Conservation (phyloP, 768 basidiomycete species). For the Zangia roseola region DNA sequence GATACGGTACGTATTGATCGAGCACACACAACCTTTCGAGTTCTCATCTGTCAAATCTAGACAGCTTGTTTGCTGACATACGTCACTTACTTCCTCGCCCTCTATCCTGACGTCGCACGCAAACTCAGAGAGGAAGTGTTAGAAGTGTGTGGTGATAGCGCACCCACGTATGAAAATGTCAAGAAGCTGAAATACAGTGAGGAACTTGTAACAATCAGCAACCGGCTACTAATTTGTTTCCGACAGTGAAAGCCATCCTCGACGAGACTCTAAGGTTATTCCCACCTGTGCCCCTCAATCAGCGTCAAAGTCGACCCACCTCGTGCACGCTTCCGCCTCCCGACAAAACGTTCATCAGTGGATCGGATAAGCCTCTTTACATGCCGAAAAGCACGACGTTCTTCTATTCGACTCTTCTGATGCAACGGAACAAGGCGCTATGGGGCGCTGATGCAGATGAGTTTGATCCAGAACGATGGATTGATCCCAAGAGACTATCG, state of each 20-base stretch:
- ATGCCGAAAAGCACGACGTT: constrained; percentile 59
- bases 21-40: background rate
- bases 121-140: constrained; percentile 62
- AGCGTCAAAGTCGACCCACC: constrained; percentile 52
- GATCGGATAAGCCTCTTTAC: constrained; percentile 45
- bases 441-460: constrained; percentile 77
- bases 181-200: constrained; percentile 65
- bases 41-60: constrained; percentile 32
- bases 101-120: constrained; percentile 54
- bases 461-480: constrained; percentile 82
- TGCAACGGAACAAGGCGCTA: constrained; percentile 61
- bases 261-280: constrained; percentile 78
- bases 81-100: constrained; percentile 66
- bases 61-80: constrained; percentile 71
- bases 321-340: constrained; percentile 52
- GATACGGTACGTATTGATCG: constrained; percentile 58
- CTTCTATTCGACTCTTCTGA: constrained; percentile 59
- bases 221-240: constrained; percentile 3
- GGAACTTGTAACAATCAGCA: constrained; percentile 15
- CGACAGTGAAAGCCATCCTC: constrained; percentile 67
- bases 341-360: constrained; percentile 44
- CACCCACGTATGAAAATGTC: constrained; percentile 57
- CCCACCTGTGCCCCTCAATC: constrained; percentile 76
- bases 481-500: constrained; percentile 53
- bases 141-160: constrained; percentile 47